Percentiles rank a stretch among this genome's conserved stretches.
Evolutionary conservation across 768 basidiomycete genomes (phyloP).

Genomic region (Suillus plorans): DNA sequence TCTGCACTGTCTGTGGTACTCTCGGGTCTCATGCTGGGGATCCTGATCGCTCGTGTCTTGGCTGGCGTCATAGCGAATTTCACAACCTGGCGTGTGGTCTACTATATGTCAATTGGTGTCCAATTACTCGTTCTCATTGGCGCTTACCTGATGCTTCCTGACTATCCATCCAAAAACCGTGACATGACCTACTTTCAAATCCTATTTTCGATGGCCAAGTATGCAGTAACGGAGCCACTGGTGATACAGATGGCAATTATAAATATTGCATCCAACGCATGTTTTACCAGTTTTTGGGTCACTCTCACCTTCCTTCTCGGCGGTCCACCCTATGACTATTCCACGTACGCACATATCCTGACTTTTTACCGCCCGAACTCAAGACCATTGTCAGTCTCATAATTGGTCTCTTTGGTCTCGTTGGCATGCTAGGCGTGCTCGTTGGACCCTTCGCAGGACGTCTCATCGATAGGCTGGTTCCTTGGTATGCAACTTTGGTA

Average conservation of each 20-base stretch:
- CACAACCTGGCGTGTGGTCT: conserved; percentile 69
- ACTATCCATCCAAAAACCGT: conserved; percentile 77
- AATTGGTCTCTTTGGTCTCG: conserved; percentile 74
- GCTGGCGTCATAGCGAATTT: conserved; percentile 76
- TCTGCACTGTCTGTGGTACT: conserved; percentile 75
- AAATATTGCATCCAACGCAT: conserved; percentile 58
- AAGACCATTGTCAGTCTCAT: conserved; percentile 34
- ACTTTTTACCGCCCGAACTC: not conserved
- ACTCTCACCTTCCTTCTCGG: conserved; percentile 82
- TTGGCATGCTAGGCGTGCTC: conserved; percentile 71
- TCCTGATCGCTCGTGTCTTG: conserved; percentile 73
- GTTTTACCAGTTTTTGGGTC: conserved; percentile 65
- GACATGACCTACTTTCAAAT: conserved; percentile 67
- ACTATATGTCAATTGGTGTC: conserved; percentile 74
- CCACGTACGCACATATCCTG: conserved; percentile 42
- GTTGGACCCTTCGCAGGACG: conserved; percentile 70
- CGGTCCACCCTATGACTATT: conserved; percentile 73
- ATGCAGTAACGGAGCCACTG: conserved; percentile 73
- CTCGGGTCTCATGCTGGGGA: conserved; percentile 66
- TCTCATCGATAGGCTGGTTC: conserved; percentile 66
- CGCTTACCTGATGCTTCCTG: conserved; percentile 69
- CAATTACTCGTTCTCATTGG: conserved; percentile 59
- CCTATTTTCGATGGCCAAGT: conserved; percentile 75
- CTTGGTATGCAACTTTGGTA: conserved; percentile 74
- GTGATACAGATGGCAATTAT: conserved; percentile 69